Evolutionary conservation across 2,329 filamentous ascomycete species (phyloP), one percentile per base, ranked within the genome.

Genomic region (Amauroascus verrucosus): DNA sequence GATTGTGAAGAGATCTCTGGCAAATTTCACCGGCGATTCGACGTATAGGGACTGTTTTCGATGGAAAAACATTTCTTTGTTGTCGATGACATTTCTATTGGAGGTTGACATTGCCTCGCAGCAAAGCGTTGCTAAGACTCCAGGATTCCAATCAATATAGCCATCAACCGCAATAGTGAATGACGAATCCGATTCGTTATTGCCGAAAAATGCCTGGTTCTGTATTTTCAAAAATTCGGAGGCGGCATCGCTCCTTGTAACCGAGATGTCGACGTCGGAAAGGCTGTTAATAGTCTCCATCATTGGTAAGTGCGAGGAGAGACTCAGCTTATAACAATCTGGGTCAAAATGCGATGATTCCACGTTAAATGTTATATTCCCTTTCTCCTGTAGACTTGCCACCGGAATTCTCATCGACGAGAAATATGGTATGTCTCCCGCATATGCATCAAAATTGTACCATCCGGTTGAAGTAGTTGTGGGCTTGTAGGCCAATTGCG

Each of bases 341-440:
- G 50, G 9, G 18, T 56, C 54, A 26, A 56, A 56, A 20, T 56
- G 54, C 16, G 50, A 54, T 5, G 54, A 53, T 54, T 56, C 50
- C 35, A 56, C 45, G 26, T 38, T 49, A 26, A 53, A 54, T 8
- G 54, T 47, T 50, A 33, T 56, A 48, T 26, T 40, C 30, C 32
- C 13, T 13, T 7, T 26, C 9, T 13, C 7, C 13, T 18, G 22
- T 44, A 41, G 6, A 11, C 14, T n/a, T 14, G 30, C 28, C n/a
- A 47, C 24, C 13, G 50, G 54, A 13, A 56, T 50, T 20, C 54
- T 51, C 9, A 54, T 44, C 30, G 54, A 30, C 14, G 54, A 44
- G 6, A 51, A 45, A 32, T 51, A 53, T 11, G 41, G 41, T 26
- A 44, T 4, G 6, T 26, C 22, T 9, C 26, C n/a, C 28, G 16